Base-by-base conservation (phyloP, 176 grass and related monocot genomes). In the Juncus inflexus region DNA sequence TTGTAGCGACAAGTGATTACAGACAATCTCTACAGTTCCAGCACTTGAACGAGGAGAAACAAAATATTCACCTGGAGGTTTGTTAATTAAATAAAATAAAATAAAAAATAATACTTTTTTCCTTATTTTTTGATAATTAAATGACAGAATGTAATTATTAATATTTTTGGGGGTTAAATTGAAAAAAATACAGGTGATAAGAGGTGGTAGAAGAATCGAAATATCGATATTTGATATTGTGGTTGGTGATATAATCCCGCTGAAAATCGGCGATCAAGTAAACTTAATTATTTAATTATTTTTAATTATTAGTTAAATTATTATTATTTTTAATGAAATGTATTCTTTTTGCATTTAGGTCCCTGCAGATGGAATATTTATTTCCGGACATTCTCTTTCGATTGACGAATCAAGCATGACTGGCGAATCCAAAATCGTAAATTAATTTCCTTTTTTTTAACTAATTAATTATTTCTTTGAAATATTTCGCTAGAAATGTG, bases 361-460 rank as follows among this genome's bases (percentile, higher is more conserved):
- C 67, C 88, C 94, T 74, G 84, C 88, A 62, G 94, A 99, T 82
- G 94, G 94, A 62, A 61, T 99, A 58, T 50, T 97, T 64, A 85
- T 99, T 76, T 79, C 85, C 80, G 94, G 88, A 5, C 88, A 92
- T 84, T 92, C 88, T 92, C 94, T 97, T 68, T 74, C 88, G 74
- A 89, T 97, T 52, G 94, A 97, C 68, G 88, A 97, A 91, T 97
- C 85, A 77, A 91, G 94, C 65, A 97, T 89, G 94, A 97, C 94
- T 13, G 94, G 94, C 9, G 85, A 97, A 79, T 56, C 94, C 56
- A 89, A 89, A 74, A 84, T 74, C 77, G 94, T 97, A 69, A 89
- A 85, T 72, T 78, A 66, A 19, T 63, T 43, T 15, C 7, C 8
- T 75, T 36, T 13, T 59, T 69, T 62, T 72, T 66, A 83, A 13